These are phyloP conservation scores for Sphaerobolus stellatus DNA, from an alignment of 1,284 basidiomycete genomes.

Conservation along the genomic window DNA sequence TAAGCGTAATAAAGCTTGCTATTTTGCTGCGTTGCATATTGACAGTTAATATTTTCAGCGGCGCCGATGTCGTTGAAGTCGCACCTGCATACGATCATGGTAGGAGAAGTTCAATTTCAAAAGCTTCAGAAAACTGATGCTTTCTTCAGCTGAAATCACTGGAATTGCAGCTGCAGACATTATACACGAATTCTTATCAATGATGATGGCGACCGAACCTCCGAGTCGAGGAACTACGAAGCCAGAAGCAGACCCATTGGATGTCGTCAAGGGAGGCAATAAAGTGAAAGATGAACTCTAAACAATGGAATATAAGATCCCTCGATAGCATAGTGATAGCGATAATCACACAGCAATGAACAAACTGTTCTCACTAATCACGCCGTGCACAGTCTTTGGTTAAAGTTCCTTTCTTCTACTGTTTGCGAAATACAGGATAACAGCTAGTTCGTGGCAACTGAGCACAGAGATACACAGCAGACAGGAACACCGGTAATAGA, in stretches of 20 bases:
- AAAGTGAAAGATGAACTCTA: conserved; percentile 8
- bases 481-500: conserved; percentile 1
- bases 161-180: conserved; percentile 71
- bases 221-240: neutral
- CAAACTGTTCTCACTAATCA: neutral
- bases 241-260: neutral
- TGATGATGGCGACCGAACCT: conserved; percentile 47
- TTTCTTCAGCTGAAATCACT: conserved; percentile 66
- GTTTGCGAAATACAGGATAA: conserved; percentile 6
- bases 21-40: neutral
- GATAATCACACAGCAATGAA: neutral
- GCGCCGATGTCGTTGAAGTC: conserved; percentile 41
- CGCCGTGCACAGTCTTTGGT: neutral
- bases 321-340: neutral
- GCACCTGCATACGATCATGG: conserved; percentile 34
- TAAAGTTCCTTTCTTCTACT: conserved; percentile 8
- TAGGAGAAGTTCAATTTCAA: conserved; percentile 15
- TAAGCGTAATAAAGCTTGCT: conserved; percentile 35
- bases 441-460: conserved; percentile 10
- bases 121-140: no score
- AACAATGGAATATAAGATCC: neutral
- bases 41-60: conserved; percentile 15
- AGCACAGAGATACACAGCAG: conserved; percentile 4
- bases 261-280: neutral
- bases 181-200: conserved; percentile 66